A percentile compares a stretch with the other conserved stretches of the same genome.
These are phyloP conservation scores for Hygrophila difformis DNA, from an alignment of 257 asterid genomes.

Conservation along the genomic window DNA sequence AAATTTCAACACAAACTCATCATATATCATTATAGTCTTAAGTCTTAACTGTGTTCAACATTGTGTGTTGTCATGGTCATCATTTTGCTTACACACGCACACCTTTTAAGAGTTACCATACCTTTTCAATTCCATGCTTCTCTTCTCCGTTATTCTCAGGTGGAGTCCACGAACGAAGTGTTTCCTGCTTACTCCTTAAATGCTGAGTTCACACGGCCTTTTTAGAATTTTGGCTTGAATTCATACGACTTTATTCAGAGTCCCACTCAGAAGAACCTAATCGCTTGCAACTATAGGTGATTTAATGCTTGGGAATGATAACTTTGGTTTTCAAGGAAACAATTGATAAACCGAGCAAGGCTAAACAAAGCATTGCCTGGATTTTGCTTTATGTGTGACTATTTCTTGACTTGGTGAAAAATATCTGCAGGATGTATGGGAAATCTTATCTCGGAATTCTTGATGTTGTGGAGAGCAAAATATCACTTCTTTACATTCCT, in stretches of 20 bases:
- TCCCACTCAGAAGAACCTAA: constrained; percentile 34
- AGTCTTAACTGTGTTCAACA: too few species aligned
- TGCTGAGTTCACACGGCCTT: constrained; percentile 86
- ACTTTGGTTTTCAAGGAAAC: too few species aligned
- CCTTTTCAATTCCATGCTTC: too few species aligned
- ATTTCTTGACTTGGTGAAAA: constrained; percentile 13
- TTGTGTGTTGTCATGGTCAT: too few species aligned
- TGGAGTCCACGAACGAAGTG: constrained; percentile 74
- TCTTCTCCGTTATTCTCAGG: constrained; percentile 35
- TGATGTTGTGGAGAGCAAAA: constrained; percentile 50
- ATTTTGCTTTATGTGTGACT: too few species aligned
- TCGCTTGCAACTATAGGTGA: constrained; percentile 93
- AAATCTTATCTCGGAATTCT: constrained; percentile 73
- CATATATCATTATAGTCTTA: too few species aligned
- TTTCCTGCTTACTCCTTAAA: constrained; percentile 55
- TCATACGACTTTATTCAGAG: constrained; percentile 64
- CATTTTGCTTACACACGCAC: too few species aligned
- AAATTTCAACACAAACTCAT: constrained; percentile 1
- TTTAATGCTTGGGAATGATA: too few species aligned
- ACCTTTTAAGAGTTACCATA: too few species aligned
- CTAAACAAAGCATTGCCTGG: too few species aligned
- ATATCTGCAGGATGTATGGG: constrained; percentile 68
- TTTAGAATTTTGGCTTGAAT: constrained; percentile 84
- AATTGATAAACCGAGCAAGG: too few species aligned
- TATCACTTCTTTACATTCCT: constrained; percentile 56